These are phyloP conservation scores for Trypanosoma rangeli DNA, from an alignment of 208 protist species.

Conservation along the genomic window DNA sequence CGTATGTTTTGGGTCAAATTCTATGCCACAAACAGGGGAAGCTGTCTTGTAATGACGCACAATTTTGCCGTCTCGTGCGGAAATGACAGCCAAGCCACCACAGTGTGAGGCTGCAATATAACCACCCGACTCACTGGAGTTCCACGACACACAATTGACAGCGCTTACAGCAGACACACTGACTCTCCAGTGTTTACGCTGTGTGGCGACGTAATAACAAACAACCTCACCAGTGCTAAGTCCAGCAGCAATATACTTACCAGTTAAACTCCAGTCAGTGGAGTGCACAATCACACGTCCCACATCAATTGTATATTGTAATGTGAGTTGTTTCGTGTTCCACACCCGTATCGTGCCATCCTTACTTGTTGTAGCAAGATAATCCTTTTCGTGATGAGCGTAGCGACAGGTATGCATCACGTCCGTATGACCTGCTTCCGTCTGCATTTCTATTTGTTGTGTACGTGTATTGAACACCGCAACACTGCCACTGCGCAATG, in stretches of 20 bases:
- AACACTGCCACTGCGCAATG: slow-evolving; percentile 68
- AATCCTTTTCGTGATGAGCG: slow-evolving; percentile 74
- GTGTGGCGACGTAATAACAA: slow-evolving; percentile 62
- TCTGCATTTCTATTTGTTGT: slow-evolving; percentile 53
- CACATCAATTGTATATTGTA: slow-evolving; percentile 50
- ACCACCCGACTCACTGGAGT: slow-evolving; percentile 38
- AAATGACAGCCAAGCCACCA: slow-evolving; percentile 56
- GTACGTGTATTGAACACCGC: slow-evolving; percentile 72
- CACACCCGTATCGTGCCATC: slow-evolving; percentile 90
- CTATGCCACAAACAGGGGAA: slow-evolving; percentile 52
- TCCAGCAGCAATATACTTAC: slow-evolving; percentile 72
- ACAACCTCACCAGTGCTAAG: slow-evolving; percentile 81
- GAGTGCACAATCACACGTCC: slow-evolving; percentile 74
- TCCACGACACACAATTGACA: slow-evolving; percentile 60
- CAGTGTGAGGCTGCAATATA: slow-evolving; percentile 57
- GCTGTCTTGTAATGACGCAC: slow-evolving; percentile 59
- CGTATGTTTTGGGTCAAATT: slow-evolving; percentile 67
- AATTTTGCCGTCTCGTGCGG: slow-evolving; percentile 73
- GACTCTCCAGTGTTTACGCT: slow-evolving; percentile 62
- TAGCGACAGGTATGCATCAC: slow-evolving; percentile 73
- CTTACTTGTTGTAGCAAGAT: slow-evolving; percentile 69
- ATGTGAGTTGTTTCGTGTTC: slow-evolving; percentile 59
- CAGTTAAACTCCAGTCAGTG: slow-evolving; percentile 80
- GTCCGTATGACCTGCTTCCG: slow-evolving; percentile 77
- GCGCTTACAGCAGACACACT: slow-evolving; percentile 41